Evolutionary conservation across 2,329 filamentous ascomycete species (phyloP).

Genomic region (Tolypocladium ovalisporum): DNA sequence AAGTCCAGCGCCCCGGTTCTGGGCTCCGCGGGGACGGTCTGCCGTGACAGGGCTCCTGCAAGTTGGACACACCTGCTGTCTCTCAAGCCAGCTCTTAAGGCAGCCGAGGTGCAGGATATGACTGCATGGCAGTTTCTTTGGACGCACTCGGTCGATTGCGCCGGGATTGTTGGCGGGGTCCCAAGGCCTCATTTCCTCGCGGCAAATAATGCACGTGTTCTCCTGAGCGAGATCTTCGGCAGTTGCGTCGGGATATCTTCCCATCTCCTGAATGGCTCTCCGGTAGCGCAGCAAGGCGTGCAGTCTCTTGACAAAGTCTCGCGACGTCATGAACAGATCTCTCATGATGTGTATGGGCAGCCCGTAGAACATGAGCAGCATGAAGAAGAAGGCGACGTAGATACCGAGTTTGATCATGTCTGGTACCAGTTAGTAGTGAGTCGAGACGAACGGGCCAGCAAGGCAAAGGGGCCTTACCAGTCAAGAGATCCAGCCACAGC

Average conservation of each 20-base stretch:
- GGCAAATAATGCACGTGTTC: conserved; percentile 94
- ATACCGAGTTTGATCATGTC: conserved; percentile 87
- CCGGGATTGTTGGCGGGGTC: conserved; percentile 43
- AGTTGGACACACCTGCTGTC: conserved; percentile 94
- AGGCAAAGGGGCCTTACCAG: conserved; percentile 42
- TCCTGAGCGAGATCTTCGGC: conserved; percentile 74
- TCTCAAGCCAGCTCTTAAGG: conserved; percentile 91
- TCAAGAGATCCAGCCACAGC: conserved; percentile 74
- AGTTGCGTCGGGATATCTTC: conserved; percentile 84
- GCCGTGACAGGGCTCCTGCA: conserved; percentile 67
- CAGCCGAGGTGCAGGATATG: conserved; percentile 93
- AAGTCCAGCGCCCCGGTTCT: conserved; percentile 17
- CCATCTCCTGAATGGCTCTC: conserved; percentile 89
- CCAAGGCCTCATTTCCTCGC: conserved; percentile 90
- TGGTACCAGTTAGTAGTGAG: conserved; percentile 15
- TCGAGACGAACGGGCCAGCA: conserved; percentile 5
- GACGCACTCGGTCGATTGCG: conserved; percentile 72
- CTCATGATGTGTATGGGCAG: conserved; percentile 94
- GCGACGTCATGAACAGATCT: conserved; percentile 86
- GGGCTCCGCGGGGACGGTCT: conserved; percentile 14
- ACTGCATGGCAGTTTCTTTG: conserved; percentile 93
- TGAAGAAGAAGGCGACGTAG: conserved; percentile 85
- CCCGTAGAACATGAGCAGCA: conserved; percentile 88
- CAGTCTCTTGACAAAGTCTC: conserved; percentile 85
- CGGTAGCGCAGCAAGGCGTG: conserved; percentile 81